Base-by-base conservation (phyloP, 1,284 basidiomycete species). In the Rhodotorula mucilaginosa region DNA sequence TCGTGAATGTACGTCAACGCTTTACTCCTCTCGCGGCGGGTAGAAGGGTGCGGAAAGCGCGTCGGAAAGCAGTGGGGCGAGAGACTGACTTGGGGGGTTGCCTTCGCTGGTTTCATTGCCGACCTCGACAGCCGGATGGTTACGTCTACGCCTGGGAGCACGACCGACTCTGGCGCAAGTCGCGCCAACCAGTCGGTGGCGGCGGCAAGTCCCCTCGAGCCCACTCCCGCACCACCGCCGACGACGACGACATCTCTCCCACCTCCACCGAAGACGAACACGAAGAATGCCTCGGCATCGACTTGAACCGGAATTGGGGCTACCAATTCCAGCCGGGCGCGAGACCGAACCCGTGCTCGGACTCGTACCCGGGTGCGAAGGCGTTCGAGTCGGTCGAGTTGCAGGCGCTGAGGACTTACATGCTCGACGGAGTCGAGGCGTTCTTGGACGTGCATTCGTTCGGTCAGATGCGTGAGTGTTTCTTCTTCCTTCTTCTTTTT, bases 101-200 rank as follows among this genome's bases (percentile, higher is more conserved):
- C 21, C 34, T 23, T 3, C 10, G 26, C 46, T 2, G 34, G 5
- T 1, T 7, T 34, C 5, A 5, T 34, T 1, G n/a, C n/a, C 34
- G 34, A 6, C 34, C 34, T 34, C 10, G 12, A 2, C 48, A 70
- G 68, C 91, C 91, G 10, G 92, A 95, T 77, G 92, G 92, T 0
- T 93, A 92, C 78, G 85, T 83, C 3, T 90, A 88, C 78, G 88
- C 83, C 4, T 86, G 84, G 80, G 85, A 87, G 29, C 31, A 31
- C 88, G 59, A 90, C 70, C 85, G 92, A 1, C 86, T 90, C 76
- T 94, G 91, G 91, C 87, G 90, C 79, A 93, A 94, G 83, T 93
- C 91, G 77, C 85, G 91, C 3, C 89, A 90, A 78, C 77, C 80
- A 15, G 76, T 83, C n/a, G n/a, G n/a, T n/a, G n/a, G n/a, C 26